A percentile compares a stretch with the other conserved stretches of the same genome.
Evolutionary conservation across 768 basidiomycete species (phyloP).

Genomic region (Tylopilus balloui): DNA sequence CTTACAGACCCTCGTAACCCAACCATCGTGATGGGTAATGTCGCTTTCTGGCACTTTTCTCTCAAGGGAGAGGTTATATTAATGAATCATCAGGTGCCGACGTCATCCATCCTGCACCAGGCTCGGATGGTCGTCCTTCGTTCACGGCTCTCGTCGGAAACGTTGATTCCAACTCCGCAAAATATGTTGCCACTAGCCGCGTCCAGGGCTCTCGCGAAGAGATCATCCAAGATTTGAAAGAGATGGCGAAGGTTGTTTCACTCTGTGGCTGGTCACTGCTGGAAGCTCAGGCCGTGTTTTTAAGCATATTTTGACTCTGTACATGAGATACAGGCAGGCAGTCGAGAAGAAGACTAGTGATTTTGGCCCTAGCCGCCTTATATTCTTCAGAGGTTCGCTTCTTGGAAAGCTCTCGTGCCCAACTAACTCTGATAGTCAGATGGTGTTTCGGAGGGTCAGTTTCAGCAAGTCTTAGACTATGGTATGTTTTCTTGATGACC

Average conservation of each 20-base stretch:
- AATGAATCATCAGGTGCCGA: slow-evolving; percentile 54
- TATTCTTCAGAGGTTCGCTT: slow-evolving; percentile 68
- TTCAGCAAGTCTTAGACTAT: slow-evolving; percentile 43
- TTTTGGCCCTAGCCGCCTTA: slow-evolving; percentile 58
- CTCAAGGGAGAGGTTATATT: slow-evolving; percentile 1
- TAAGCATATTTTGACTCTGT: slow-evolving; percentile 53
- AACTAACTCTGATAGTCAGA: slow-evolving; percentile 29
- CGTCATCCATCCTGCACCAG: slow-evolving; percentile 80
- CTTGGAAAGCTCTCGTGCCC: not conserved
- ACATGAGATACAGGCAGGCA: slow-evolving; percentile 51
- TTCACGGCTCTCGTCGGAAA: slow-evolving; percentile 79
- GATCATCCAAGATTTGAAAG: slow-evolving; percentile 67
- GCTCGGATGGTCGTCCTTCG: slow-evolving; percentile 73
- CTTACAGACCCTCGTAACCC: slow-evolving; percentile 69
- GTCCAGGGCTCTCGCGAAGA: slow-evolving; percentile 69
- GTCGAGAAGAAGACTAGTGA: slow-evolving; percentile 47
- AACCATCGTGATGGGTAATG: slow-evolving; percentile 73
- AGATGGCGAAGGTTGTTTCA: slow-evolving; percentile 53
- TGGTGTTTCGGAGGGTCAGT: slow-evolving; percentile 56
- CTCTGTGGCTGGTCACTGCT: not conserved
- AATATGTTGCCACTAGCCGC: slow-evolving; percentile 59
- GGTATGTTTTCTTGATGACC: slow-evolving; percentile 38
- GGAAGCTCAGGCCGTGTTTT: slow-evolving; percentile 9
- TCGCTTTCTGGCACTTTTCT: not conserved
- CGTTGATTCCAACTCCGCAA: slow-evolving; percentile 70